These are phyloP conservation scores for Aspergillus coremiiformis DNA, from an alignment of 495 filamentous ascomycete genomes.

Conservation along the genomic window DNA sequence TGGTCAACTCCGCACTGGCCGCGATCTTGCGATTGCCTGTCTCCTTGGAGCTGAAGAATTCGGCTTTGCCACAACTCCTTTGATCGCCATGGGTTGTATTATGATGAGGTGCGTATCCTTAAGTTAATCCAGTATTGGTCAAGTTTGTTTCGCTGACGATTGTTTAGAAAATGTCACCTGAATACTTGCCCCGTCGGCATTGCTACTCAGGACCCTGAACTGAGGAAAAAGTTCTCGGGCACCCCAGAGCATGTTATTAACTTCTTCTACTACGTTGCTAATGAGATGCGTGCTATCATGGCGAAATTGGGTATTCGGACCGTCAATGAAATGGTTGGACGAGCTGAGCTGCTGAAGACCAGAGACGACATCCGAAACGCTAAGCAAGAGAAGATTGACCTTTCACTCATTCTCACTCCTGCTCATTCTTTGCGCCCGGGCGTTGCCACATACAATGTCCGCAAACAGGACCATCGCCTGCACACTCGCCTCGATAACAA, in stretches of 20 bases:
- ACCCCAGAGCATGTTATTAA: slow-evolving; percentile 98
- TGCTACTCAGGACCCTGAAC: slow-evolving; percentile 90
- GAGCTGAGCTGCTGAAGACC: slow-evolving; percentile 77
- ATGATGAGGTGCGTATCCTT: slow-evolving; percentile 55
- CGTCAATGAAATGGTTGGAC: slow-evolving; percentile 98
- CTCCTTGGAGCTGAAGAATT: slow-evolving; percentile 96
- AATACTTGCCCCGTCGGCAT: slow-evolving; percentile 98
- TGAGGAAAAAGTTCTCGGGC: slow-evolving; percentile 90
- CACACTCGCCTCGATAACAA: slow-evolving; percentile 97
- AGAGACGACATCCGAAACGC: slow-evolving; percentile 80
- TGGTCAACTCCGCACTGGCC: slow-evolving; percentile 88
- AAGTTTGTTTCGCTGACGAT: neutral
- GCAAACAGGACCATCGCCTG: slow-evolving; percentile 94
- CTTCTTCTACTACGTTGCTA: slow-evolving; percentile 99
- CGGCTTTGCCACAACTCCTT: slow-evolving; percentile 94
- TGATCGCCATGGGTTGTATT: slow-evolving; percentile 97
- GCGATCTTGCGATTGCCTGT: slow-evolving; percentile 94
- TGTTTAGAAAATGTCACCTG: slow-evolving; percentile 39
- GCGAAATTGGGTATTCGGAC: slow-evolving; percentile 90
- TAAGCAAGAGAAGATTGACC: slow-evolving; percentile 91
- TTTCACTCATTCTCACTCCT: slow-evolving; percentile 92
- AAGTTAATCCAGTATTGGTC: neutral
- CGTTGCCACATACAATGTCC: slow-evolving; percentile 97
- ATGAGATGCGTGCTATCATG: slow-evolving; percentile 98
- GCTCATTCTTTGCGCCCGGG: slow-evolving; percentile 94